Evolutionary conservation across 2,329 filamentous ascomycete species (phyloP), one percentile per base, ranked within the genome.

Genomic region (Fusarium napiforme): DNA sequence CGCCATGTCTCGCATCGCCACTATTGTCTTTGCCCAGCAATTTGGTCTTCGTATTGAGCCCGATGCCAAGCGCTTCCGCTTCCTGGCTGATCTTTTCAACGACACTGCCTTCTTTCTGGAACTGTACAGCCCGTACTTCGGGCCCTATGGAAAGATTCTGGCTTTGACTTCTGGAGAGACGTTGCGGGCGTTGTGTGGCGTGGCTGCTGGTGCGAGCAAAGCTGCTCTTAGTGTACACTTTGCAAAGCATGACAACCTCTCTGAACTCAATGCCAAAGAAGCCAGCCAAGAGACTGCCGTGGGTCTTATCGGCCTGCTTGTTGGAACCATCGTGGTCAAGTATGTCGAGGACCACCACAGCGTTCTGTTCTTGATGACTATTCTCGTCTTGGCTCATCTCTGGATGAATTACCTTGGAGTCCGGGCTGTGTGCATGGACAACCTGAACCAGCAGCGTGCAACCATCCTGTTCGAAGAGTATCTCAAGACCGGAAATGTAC

Each of bases 201-300:
- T 98, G 9, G 93, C 96, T 1, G 96, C 94, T 2, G 94, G 93
- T 18, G 95, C 94, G 61, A 93, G 93, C 72, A 98, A 98, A 82
- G 96, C 96, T 4, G 95, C 93, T 69, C 84, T 99, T 75, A 96
- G 93, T 79, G 93, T 94, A 16, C 96, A 99, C 83, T 98, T 99
- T 85, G 95, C 96, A 14, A 90, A 87, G 74, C 91, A 91, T 79
- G 93, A 94, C 42, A 98, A 98, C 81, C 84, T 98, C 49, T 96
- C 94, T 4, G 96, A 98, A 81, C 87, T 99, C 64, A 98, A 98
- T 83, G 95, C 96, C 64, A 91, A 97, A 88, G 96, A 98, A 80
- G 95, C 95, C 18, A 97, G 93, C 74, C 96, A 98, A 83, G 96
- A 98, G 83, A 98, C 96, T 0, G 91, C 97, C 26, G 93, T 99